phyloP scores from a whole-genome alignment of 352 stramenopile genomes.

The Phytophthora megakarya region DNA sequence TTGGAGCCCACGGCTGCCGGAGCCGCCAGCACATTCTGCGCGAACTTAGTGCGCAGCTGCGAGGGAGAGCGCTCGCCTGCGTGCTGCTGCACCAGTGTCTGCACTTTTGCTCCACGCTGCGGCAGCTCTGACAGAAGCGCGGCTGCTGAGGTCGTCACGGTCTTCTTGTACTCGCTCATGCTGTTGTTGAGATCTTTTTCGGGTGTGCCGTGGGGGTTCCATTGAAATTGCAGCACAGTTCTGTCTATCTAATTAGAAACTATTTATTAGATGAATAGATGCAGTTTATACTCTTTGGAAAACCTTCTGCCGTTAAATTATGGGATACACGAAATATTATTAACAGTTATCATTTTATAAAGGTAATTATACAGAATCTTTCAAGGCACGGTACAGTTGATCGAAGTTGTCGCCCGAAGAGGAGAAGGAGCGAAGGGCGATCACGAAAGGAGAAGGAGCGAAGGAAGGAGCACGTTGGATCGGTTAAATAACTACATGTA shows the following conservation, averaged over 20 bases:
- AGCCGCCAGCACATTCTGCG: slow-evolving; percentile 36
- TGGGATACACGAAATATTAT: too few species aligned
- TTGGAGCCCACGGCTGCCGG: slow-evolving; percentile 45
- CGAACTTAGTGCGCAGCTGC: slow-evolving; percentile 42
- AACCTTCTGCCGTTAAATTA: too few species aligned
- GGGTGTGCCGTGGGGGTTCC: slow-evolving; percentile 20
- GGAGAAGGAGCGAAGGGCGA: too few species aligned
- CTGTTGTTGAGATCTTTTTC: slow-evolving; percentile 42
- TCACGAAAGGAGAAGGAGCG: too few species aligned
- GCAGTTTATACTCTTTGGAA: too few species aligned
- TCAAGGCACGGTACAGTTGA: too few species aligned
- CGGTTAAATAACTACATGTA: too few species aligned
- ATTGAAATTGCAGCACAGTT: background rate
- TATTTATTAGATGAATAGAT: too few species aligned
- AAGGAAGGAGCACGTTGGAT: too few species aligned
- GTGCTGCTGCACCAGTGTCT: slow-evolving; percentile 53
- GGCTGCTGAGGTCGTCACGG: slow-evolving; percentile 44
- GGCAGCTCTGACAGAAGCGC: slow-evolving; percentile 54
- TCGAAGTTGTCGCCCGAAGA: too few species aligned
- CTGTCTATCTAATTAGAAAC: background rate
- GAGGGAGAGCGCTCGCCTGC: slow-evolving; percentile 51
- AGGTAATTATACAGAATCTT: too few species aligned
- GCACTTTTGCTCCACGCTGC: slow-evolving; percentile 47
- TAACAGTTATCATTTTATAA: too few species aligned
- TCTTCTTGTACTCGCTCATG: slow-evolving; percentile 65